Evolutionary conservation across 1,284 basidiomycete genomes (phyloP), one percentile per base, ranked within the genome.

Genomic region (Pascua sp.): DNA sequence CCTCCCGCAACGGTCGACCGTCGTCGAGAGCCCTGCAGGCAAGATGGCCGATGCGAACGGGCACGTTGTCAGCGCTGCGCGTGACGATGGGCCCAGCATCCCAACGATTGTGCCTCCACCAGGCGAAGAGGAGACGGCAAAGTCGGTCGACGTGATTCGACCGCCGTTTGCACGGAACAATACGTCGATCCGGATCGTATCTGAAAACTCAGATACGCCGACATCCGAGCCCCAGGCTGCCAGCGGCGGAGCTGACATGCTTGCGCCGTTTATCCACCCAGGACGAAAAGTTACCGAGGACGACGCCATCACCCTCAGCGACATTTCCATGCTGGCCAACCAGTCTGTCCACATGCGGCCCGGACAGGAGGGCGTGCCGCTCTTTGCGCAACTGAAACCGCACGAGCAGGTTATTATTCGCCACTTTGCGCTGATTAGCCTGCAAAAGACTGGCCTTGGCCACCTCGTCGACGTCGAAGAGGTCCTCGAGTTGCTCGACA

Each of bases 11-110:
- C 87, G 92, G 45, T 97, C 94, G 16, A 98, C 91, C 4, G 88
- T 99, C 42, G 88, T 98, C 47, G 95, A 97, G 76, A 91, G 90
- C 69, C 95, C 95, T n/a, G 85, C 91, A 5, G 94, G 92, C 41
- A 85, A 87, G 71, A 87, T 86, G 59, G 91, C 89, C 4, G 87
- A 90, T 66, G 83, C 87, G 32, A 80, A 81, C 52, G 61, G 82
- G 68, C 66, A 79, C 71, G 59, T 82, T 78, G 63, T 70, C 2
- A 68, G 71, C 11, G 69, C 69, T 11, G 48, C 49, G 8, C 40
- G 50, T 0, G 49, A 32, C 12, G 24, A 32, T 32, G 24, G 24
- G 24, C 24, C 24, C 7, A 32, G 24, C 24, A 32, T 32, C 3
- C 24, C 24, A 32, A 32, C 24, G 24, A 32, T 32, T 32, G 43